Evolutionary conservation across 2,329 filamentous ascomycete species (phyloP), one percentile per base, ranked within the genome.

Genomic region (Microsporum canis): DNA sequence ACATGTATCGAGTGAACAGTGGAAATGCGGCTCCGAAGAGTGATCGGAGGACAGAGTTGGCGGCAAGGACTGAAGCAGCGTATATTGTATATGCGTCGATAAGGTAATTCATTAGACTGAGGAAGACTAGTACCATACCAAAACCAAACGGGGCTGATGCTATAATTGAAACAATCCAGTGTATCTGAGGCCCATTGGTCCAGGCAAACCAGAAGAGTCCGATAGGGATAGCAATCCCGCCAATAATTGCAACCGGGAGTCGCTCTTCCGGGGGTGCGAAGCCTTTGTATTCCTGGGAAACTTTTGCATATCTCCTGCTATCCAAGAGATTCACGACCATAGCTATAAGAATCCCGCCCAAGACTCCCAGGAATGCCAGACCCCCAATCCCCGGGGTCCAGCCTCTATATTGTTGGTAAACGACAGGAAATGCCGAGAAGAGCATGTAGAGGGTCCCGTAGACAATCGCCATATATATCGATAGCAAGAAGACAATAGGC

Each of bases 11-110:
- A 5, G 87, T 84, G 71, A 94, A 94, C 1, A 94, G 80, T 0
- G 89, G 89, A 77, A 95, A 94, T 0, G 81, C 85, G 1, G 88
- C 88, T 65, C 88, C 89, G 64, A 86, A 87, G 6, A 91, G 77
- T 0, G 88, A 91, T 66, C 90, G 85, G 41, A 95, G 75, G 69
- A 95, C 87, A 0, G 88, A 88, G 73, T 91, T 89, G 56, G 87
- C 87, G 1, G 88, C 88, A 6, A 91, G 77, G 0, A 86, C 87
- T 0, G 85, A 88, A 0, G 88, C 88, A 0, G 89, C 88, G 64
- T 86, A 92, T 66, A 91, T 87, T 58, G 86, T 85, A 71, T 89
- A 80, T 4, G 83, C 76, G 68, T 88, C 87, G 63, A 88, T 82
- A 10, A 88, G 78, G 72, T 88, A 88, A 72, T 84, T 86, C 69